phyloP scores from a whole-genome alignment of 1,284 basidiomycete genomes.

The Inonotus hispidus region DNA sequence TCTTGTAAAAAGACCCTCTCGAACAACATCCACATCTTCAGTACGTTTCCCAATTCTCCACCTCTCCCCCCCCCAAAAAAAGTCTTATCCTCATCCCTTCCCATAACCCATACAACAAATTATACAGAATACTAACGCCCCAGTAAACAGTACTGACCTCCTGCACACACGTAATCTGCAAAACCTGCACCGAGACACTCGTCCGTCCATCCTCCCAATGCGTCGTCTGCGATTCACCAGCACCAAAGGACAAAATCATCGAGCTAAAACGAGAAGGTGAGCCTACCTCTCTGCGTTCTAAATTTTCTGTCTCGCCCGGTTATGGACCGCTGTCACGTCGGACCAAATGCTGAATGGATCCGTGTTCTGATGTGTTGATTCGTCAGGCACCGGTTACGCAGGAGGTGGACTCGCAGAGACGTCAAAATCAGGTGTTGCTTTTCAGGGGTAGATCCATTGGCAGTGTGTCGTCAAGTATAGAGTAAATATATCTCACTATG shows the following conservation, averaged over 20 bases:
- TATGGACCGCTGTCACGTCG: too few species aligned
- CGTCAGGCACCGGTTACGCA: slow-evolving; percentile 79
- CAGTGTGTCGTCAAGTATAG: too few species aligned
- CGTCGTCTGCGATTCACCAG: slow-evolving; percentile 68
- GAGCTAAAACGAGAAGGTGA: slow-evolving; percentile 77
- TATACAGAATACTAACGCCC: too few species aligned
- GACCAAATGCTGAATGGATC: too few species aligned
- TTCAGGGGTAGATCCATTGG: slow-evolving; percentile 48
- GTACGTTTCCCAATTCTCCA: slow-evolving; percentile 40
- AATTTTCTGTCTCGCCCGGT: neutral
- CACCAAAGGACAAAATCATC: slow-evolving; percentile 65
- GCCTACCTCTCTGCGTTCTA: slow-evolving; percentile 21
- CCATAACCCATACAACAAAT: neutral
- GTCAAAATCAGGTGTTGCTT: slow-evolving; percentile 64
- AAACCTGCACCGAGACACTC: slow-evolving; percentile 79
- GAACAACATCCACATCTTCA: slow-evolving; percentile 65
- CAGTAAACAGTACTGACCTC: slow-evolving; percentile 67
- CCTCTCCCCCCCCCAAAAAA: neutral
- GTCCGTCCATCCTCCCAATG: slow-evolving; percentile 73
- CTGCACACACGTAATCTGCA: slow-evolving; percentile 85
- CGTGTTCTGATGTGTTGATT: slow-evolving; percentile 1
- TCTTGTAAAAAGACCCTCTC: slow-evolving; percentile 84
- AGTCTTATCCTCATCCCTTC: neutral
- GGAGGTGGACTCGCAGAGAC: slow-evolving; percentile 88
- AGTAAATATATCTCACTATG: too few species aligned